A percentile compares a stretch with the other conserved stretches of the same genome.
Evolutionary conservation across 1,284 basidiomycete genomes (phyloP).

Genomic region (Irpex lacteus): DNA sequence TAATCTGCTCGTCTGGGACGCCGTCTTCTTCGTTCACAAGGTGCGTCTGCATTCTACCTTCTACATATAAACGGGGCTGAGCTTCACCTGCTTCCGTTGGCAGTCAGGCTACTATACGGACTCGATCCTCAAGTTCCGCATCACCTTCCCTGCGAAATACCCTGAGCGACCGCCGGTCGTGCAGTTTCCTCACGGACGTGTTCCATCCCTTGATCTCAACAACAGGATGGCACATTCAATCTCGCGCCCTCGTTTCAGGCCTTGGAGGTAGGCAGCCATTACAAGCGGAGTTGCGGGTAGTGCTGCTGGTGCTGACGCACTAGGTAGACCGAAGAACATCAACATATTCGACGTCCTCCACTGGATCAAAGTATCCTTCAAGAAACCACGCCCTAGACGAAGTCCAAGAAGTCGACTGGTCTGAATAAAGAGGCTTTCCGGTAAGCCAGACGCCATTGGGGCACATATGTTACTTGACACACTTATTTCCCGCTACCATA

Average conservation of each 20-base stretch:
- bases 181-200: slow-evolving; percentile 79
- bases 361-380: slow-evolving; percentile 81
- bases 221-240: slow-evolving; percentile 63
- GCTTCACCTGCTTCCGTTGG: background rate
- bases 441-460: slow-evolving; percentile 38
- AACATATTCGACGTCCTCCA: slow-evolving; percentile 80
- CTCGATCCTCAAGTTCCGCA: slow-evolving; percentile 75
- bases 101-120: slow-evolving; percentile 76
- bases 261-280: slow-evolving; percentile 56
- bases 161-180: slow-evolving; percentile 70
- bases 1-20: slow-evolving; percentile 73
- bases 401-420: slow-evolving; percentile 69
- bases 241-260: slow-evolving; percentile 63
- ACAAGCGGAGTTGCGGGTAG: background rate
- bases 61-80: background rate
- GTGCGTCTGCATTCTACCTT: slow-evolving; percentile 36
- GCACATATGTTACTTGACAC: too few species aligned
- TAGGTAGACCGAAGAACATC: slow-evolving; percentile 75
- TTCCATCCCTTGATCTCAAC: slow-evolving; percentile 82
- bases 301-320: background rate
- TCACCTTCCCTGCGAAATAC: slow-evolving; percentile 76
- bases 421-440: slow-evolving; percentile 83
- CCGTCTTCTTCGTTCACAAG: slow-evolving; percentile 86
- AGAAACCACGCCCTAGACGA: slow-evolving; percentile 70
- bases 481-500: background rate